Base-by-base conservation (phyloP, 257 asterid species). In the Echites panduratus region DNA sequence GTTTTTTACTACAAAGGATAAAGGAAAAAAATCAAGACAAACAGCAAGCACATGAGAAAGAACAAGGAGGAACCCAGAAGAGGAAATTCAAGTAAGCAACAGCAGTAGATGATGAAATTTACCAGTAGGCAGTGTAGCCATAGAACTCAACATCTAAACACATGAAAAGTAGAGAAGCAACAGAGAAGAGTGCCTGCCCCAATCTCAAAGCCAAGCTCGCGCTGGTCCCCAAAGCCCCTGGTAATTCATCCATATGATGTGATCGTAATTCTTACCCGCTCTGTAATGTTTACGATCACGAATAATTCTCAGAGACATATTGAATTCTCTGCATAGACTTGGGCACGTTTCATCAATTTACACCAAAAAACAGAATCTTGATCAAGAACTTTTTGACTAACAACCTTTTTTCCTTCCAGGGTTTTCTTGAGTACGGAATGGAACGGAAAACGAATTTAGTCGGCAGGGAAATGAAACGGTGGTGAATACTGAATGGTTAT, bases 71-170 rank as follows among this genome's bases (percentile, higher is more conserved):
- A 50, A 20, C 64, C 48, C 26, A 32, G 8, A 10, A 54, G 19
- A 62, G 45, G 70, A 41, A 74, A 5, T 20, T 57, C 9, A 50
- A 29, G 12, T 26, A 58, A 38, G 50, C 40, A n/a, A 53, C 35
- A 32, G 12, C 0, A 6, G 54, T 19, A 22, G 0, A 49, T 68
- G 48, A 12, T 7, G 11, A 22, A n/a, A 75, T 71, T 82, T 85
- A 94, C 99, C 99, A 94, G 90, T 91, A 94, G 77, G 99, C 85
- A 74, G 98, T 92, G 76, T 90, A 95, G 79, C 95, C 89, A 84
- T 89, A 92, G 94, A 95, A 95, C 67, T 92, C 85, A 68, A 95
- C 84, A 78, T 84, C 93, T 78, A 90, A 81, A 79, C 98, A 95
- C 98, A 95, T 95, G 84, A 95, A 95, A 26, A 95, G 95, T 82